Conservation (phyloP, 345 rosid species). For the Citrus inodora region DNA sequence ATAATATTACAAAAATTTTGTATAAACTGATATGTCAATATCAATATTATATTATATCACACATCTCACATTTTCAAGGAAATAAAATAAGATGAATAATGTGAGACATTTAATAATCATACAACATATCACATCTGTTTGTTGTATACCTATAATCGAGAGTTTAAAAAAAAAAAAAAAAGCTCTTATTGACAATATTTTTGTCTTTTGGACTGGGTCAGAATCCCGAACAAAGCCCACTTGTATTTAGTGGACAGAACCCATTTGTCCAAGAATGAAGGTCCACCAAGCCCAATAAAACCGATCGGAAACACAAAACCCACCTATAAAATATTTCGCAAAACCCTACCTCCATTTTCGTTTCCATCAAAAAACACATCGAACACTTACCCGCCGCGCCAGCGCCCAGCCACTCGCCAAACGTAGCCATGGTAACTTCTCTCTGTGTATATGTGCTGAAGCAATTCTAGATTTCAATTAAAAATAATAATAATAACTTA, state of each 20-base stretch:
- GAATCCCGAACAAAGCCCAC: neutral
- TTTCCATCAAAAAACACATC: neutral
- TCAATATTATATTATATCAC: no score
- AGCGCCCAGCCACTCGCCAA: neutral
- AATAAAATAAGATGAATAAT: no score
- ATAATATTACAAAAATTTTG: no score
- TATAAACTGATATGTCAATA: no score
- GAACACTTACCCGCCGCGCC: conserved; percentile 2
- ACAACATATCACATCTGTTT: no score
- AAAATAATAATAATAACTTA: no score
- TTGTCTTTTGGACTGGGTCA: neutral
- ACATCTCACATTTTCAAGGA: no score
- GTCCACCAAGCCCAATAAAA: neutral
- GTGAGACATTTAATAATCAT: no score
- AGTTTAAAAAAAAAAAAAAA: no score
- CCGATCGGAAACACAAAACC: neutral
- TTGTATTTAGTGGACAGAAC: neutral
- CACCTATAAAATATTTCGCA: conserved; percentile 13
- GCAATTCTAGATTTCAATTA: neutral
- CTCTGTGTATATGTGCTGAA: neutral
- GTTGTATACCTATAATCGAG: no score
- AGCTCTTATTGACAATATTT: no score
- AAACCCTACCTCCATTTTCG: conserved; percentile 45
- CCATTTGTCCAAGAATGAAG: neutral
- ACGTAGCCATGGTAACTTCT: conserved; percentile 37